Evolutionary conservation across 306 rosid genomes (phyloP).

Genomic region (Lagenaria siceraria): DNA sequence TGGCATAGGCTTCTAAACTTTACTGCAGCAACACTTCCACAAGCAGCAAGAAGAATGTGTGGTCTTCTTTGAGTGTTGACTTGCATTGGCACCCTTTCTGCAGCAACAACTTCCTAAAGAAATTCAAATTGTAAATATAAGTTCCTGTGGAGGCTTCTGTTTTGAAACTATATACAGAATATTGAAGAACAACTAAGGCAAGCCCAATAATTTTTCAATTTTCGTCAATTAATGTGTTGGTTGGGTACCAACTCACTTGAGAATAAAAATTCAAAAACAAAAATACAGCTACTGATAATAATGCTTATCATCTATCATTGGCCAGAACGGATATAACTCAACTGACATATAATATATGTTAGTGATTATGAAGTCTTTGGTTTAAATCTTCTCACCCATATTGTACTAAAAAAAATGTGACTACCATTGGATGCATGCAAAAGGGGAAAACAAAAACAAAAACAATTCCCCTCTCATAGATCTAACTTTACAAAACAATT

Average conservation of each 20-base stretch:
- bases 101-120: constrained; percentile 16
- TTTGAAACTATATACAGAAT: background rate
- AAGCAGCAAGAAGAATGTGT: constrained; percentile 60
- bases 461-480: background rate
- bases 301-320: too few species aligned
- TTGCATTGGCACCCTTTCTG: constrained; percentile 16
- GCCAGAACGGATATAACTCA: too few species aligned
- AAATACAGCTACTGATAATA: background rate
- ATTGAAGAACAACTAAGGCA: background rate
- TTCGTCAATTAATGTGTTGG: background rate
- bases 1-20: constrained; percentile 44
- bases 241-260: background rate
- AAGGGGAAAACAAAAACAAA: too few species aligned
- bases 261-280: background rate
- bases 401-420: too few species aligned
- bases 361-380: too few species aligned
- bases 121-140: background rate
- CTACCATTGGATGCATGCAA: too few species aligned
- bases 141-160: background rate
- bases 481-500: background rate
- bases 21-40: constrained; percentile 60
- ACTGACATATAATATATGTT: too few species aligned
- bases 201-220: background rate
- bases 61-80: constrained; percentile 40
- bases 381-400: too few species aligned